These are phyloP conservation scores for Viscum album DNA, from an alignment of 177 flowering plant species.

Conservation along the genomic window DNA sequence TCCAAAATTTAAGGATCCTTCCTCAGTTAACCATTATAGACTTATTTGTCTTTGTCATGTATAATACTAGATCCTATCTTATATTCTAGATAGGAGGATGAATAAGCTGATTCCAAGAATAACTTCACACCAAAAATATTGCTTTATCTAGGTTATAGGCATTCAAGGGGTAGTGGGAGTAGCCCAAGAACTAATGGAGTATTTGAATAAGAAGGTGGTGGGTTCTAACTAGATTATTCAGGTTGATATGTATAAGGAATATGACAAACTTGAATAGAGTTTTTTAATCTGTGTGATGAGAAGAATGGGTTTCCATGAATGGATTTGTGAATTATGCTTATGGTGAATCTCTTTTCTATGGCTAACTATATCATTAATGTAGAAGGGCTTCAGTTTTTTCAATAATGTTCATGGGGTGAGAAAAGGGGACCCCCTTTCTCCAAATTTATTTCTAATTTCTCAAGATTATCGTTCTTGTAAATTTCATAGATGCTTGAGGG, in stretches of 20 bases:
- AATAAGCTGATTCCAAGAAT: too few relatives aligned
- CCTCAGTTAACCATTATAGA: too few relatives aligned
- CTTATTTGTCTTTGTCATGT: too few relatives aligned
- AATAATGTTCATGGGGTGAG: neutral
- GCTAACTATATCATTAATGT: neutral
- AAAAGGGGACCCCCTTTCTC: neutral
- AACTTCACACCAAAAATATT: too few relatives aligned
- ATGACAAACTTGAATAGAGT: neutral
- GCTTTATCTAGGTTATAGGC: too few relatives aligned
- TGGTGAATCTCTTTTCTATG: neutral
- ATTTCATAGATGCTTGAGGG: too few relatives aligned
- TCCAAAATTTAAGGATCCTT: too few relatives aligned
- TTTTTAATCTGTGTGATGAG: neutral
- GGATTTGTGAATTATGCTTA: neutral
- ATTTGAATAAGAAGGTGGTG: neutral
- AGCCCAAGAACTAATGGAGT: neutral
- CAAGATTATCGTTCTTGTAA: too few relatives aligned
- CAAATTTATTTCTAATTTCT: neutral
- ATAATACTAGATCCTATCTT: too few relatives aligned
- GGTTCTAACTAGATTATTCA: neutral
- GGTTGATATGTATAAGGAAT: neutral
- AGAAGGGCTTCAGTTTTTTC: neutral
- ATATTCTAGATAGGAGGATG: too few relatives aligned
- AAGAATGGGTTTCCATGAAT: neutral
- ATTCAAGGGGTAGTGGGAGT: too few relatives aligned